Conservation (phyloP, 208 protist species). For the Crithidia fasciculata region DNA sequence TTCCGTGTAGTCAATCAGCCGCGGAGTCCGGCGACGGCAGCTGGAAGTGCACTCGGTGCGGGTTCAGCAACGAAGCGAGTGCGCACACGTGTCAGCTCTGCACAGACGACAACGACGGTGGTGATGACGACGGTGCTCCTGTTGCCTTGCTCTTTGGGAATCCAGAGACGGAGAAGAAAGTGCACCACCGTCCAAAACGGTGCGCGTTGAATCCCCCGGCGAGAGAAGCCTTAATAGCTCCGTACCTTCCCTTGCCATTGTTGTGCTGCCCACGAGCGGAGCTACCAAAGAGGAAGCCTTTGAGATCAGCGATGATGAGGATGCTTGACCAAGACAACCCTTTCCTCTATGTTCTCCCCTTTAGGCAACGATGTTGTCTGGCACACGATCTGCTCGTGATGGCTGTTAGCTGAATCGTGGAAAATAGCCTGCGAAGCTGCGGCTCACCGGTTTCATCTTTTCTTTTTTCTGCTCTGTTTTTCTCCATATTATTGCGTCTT, state of each 20-base stretch:
- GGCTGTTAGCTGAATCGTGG: no score
- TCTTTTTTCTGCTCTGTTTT: neutral
- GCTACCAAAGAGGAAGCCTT: constrained; percentile 9
- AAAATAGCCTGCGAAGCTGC: no score
- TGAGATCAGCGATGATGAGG: constrained; percentile 25
- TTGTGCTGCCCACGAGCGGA: neutral
- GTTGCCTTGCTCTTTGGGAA: no score
- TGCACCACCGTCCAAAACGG: neutral
- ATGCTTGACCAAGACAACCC: neutral
- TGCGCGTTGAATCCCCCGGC: no score
- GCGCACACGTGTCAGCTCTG: neutral
- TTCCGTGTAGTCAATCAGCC: constrained; percentile 4
- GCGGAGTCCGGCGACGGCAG: constrained; percentile 1
- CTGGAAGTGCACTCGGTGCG: constrained; percentile 42
- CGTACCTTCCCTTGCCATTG: neutral
- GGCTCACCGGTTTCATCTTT: neutral
- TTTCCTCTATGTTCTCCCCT: neutral
- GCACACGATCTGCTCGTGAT: no score
- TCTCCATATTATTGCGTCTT: neutral
- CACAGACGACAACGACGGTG: constrained; percentile 4
- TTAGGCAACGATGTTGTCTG: neutral
- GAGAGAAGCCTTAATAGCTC: no score
- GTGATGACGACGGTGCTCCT: neutral
- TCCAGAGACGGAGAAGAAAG: no score
- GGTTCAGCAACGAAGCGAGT: constrained; percentile 28